Evolutionary conservation across 2,329 filamentous ascomycete genomes (phyloP).

Genomic region (Acephala macrosclerotiorum): DNA sequence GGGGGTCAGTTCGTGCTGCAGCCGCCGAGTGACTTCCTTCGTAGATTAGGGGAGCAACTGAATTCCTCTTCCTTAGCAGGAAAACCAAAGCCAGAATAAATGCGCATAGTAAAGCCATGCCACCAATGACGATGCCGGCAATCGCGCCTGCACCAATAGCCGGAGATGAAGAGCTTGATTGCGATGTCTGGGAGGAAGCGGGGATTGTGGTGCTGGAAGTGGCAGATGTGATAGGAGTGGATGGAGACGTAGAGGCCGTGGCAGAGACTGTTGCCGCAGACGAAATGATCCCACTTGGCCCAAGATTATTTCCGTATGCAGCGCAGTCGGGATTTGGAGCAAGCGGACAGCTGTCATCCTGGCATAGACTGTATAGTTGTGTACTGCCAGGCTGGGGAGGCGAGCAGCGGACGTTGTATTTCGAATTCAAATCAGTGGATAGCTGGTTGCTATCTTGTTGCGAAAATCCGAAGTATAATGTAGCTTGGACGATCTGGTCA

Average conservation of each 20-base stretch:
- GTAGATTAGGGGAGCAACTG: slow-evolving; percentile 7
- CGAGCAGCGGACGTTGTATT: slow-evolving; percentile 43
- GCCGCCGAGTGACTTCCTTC: slow-evolving; percentile 5
- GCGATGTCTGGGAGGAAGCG: not conserved
- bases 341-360: slow-evolving; percentile 40
- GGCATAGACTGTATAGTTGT: slow-evolving; percentile 42
- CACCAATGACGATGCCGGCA: slow-evolving; percentile 20
- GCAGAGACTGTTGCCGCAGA: slow-evolving; percentile 1
- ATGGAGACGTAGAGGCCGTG: not conserved
- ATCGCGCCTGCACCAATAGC: slow-evolving; percentile 13
- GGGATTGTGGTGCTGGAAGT: slow-evolving; percentile 8
- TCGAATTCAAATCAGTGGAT: slow-evolving; percentile 36
- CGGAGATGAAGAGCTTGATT: not conserved
- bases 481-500: slow-evolving; percentile 40
- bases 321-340: slow-evolving; percentile 41
- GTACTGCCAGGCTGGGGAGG: slow-evolving; percentile 33
- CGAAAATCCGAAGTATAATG: slow-evolving; percentile 42
- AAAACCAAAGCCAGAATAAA: slow-evolving; percentile 11
- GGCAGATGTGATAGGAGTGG: slow-evolving; percentile 5
- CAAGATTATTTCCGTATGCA: slow-evolving; percentile 38
- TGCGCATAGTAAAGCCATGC: slow-evolving; percentile 12
- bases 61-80: slow-evolving; percentile 2
- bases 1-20: slow-evolving; percentile 7
- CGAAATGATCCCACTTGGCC: slow-evolving; percentile 28
- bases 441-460: slow-evolving; percentile 38